These are phyloP conservation scores for Cutaneotrichosporon dermatis DNA, from an alignment of 1,284 basidiomycete species.

Conservation along the genomic window DNA sequence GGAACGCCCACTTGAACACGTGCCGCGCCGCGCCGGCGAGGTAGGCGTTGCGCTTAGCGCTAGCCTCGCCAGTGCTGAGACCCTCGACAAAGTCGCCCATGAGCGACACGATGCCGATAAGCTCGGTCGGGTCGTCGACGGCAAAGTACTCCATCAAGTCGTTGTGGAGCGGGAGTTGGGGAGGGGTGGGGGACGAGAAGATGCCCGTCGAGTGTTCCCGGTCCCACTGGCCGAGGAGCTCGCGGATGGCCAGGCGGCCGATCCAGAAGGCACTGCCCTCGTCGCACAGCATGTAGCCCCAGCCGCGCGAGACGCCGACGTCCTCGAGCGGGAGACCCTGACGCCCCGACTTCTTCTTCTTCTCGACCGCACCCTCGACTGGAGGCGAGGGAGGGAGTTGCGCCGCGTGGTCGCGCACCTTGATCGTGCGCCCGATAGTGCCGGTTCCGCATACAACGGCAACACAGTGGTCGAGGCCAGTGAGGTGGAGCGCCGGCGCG, in stretches of 20 bases:
- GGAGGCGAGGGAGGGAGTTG: constrained; percentile 15
- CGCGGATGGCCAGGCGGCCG: constrained; percentile 38
- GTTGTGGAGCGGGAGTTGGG: constrained; percentile 26
- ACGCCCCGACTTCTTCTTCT: neutral
- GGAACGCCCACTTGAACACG: constrained; percentile 40
- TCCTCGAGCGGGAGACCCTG: constrained; percentile 33
- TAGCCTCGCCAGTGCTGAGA: constrained; percentile 30
- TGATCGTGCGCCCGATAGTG: constrained; percentile 38
- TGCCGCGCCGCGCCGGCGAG: constrained; percentile 36
- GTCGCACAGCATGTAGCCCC: constrained; percentile 45
- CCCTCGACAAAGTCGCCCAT: constrained; percentile 26
- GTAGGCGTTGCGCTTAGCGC: constrained; percentile 36
- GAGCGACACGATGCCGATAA: constrained; percentile 35
- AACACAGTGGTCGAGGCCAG: constrained; percentile 31
- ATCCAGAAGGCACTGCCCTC: constrained; percentile 44
- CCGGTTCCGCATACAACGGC: constrained; percentile 42
- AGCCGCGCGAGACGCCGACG: constrained; percentile 35
- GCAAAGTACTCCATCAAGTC: constrained; percentile 40
- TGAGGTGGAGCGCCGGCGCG: constrained; percentile 33
- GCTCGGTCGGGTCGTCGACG: constrained; percentile 30
- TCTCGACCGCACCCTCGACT: neutral
- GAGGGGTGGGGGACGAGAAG: constrained; percentile 22
- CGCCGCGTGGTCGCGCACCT: constrained; percentile 11
- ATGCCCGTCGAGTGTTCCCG: constrained; percentile 27
- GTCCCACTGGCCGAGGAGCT: constrained; percentile 32